phyloP scores from a whole-genome alignment of 805 yeast species.

The Deakozyma indianensis region DNA sequence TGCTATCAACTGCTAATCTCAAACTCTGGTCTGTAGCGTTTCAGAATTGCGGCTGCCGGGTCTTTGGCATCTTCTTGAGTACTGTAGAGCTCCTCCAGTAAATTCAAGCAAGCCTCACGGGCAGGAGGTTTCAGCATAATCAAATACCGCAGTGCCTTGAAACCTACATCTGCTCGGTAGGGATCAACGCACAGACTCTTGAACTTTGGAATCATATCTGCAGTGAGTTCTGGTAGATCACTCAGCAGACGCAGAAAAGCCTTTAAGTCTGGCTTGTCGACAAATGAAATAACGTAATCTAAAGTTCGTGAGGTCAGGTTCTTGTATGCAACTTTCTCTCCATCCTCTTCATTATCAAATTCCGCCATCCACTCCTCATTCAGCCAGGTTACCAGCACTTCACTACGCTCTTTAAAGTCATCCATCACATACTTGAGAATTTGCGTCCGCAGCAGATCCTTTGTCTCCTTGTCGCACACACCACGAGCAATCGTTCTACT shows the following conservation, averaged over 20 bases:
- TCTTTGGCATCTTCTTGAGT: conserved; percentile 13
- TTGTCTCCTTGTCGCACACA: conserved; percentile 20
- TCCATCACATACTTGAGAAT: conserved; percentile 59
- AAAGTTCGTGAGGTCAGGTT: conserved; percentile 58
- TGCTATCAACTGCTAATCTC: not conserved
- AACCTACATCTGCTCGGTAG: conserved; percentile 62
- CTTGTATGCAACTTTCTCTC: conserved; percentile 28
- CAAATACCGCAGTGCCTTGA: conserved; percentile 62
- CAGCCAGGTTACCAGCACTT: conserved; percentile 76
- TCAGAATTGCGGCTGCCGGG: conserved; percentile 14
- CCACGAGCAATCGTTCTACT: conserved; percentile 80
- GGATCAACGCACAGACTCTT: conserved; percentile 77
- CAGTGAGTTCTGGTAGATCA: conserved; percentile 69
- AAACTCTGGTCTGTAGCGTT: conserved; percentile 15
- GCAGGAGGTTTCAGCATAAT: conserved; percentile 88
- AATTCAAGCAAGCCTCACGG: conserved; percentile 27
- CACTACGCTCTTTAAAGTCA: conserved; percentile 59
- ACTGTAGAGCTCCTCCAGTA: conserved; percentile 18
- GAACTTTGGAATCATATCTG: conserved; percentile 46
- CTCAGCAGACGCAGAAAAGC: conserved; percentile 69
- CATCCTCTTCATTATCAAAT: conserved; percentile 18
- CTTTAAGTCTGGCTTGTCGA: conserved; percentile 71
- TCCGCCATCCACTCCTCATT: conserved; percentile 88
- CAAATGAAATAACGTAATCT: conserved; percentile 69
- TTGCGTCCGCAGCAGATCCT: conserved; percentile 50